Evolutionary conservation across 495 filamentous ascomycete genomes (phyloP).

Genomic region (Hyphodiscus hymeniophilus): DNA sequence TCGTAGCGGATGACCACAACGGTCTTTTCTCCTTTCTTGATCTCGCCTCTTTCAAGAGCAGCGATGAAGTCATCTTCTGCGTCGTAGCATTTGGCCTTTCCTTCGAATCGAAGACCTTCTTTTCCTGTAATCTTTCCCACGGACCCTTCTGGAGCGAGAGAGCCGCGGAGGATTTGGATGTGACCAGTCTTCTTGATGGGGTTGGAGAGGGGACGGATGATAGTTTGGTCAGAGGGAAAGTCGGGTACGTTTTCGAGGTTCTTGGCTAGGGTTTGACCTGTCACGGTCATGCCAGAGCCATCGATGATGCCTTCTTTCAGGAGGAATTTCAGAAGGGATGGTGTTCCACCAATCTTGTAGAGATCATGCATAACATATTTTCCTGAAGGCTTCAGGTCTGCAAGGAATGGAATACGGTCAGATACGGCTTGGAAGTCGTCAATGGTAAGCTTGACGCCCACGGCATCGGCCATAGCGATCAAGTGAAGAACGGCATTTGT

Average conservation of each 20-base stretch:
- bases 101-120: conserved; percentile 82
- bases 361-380: conserved; percentile 96
- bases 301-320: conserved; percentile 85
- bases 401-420: conserved; percentile 85
- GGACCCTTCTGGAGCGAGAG: conserved; percentile 80
- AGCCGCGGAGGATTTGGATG: conserved; percentile 92
- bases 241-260: conserved; percentile 72
- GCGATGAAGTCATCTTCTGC: conserved; percentile 72
- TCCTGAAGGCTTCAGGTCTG: conserved; percentile 93
- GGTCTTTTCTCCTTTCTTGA: conserved; percentile 95
- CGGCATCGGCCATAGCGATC: conserved; percentile 91
- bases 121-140: conserved; percentile 99
- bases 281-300: conserved; percentile 84
- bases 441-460: conserved; percentile 88
- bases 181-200: conserved; percentile 93
- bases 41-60: conserved; percentile 69
- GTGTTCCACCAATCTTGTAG: conserved; percentile 84
- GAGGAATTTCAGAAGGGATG: conserved; percentile 82
- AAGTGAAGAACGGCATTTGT: conserved; percentile 97
- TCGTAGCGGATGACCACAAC: conserved; percentile 97
- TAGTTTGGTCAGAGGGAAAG: conserved; percentile 77
- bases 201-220: conserved; percentile 85
- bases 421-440: conserved; percentile 97
- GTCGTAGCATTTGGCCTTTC: conserved; percentile 83
- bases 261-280: conserved; percentile 85